Conservation (phyloP, 768 basidiomycete species). For the Boletus rubescentipes region DNA sequence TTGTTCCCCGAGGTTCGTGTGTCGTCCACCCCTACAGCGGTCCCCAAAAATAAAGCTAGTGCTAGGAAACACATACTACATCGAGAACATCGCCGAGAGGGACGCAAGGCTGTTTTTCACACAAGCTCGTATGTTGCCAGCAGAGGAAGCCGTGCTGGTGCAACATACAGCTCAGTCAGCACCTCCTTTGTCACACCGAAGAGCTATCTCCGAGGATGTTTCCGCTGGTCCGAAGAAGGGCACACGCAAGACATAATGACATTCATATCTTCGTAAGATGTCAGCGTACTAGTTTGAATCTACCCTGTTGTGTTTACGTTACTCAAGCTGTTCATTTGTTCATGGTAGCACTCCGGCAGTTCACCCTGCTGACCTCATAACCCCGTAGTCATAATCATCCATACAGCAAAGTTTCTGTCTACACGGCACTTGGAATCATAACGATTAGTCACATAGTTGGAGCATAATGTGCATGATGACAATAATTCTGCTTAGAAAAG, state of each 20-base stretch:
- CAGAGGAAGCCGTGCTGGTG: conserved; percentile 25
- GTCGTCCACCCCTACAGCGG: not conserved
- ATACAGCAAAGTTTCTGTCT: conserved; percentile 12
- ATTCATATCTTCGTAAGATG: not conserved
- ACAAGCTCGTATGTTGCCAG: conserved; percentile 64
- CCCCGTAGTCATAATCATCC: conserved; percentile 20
- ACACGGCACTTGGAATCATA: conserved; percentile 11
- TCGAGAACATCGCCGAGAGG: conserved; percentile 81
- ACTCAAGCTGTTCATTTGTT: not conserved
- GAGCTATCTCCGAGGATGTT: conserved; percentile 26
- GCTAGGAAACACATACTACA: conserved; percentile 85
- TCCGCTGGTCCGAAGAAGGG: conserved; percentile 16
- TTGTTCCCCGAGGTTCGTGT: conserved; percentile 80
- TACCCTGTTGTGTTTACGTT: not conserved
- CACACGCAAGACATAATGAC: conserved; percentile 15
- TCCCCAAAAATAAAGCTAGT: not conserved
- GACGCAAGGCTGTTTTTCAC: conserved; percentile 89
- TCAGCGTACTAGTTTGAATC: not conserved
- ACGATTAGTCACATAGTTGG: conserved; percentile 9
- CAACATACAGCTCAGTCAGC: conserved; percentile 31
- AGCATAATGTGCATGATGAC: conserved; percentile 28
- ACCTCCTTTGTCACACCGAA: conserved; percentile 29
- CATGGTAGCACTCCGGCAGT: not conserved
- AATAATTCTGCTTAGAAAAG: conserved; percentile 3
- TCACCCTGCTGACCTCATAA: not conserved